phyloP scores from a whole-genome alignment of 257 asterid genomes.

The Asclepias syriaca region DNA sequence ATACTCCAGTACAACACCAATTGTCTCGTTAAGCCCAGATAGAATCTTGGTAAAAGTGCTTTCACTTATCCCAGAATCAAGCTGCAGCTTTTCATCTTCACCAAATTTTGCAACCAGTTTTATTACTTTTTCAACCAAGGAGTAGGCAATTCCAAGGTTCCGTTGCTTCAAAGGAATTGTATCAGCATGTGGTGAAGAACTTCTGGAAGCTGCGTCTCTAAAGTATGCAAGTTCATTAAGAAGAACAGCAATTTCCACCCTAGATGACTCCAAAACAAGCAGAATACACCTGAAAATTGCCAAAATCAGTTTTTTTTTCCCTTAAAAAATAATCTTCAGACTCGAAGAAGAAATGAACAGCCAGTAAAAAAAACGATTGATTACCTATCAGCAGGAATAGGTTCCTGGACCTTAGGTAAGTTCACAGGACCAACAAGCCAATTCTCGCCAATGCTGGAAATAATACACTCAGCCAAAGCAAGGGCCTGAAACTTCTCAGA shows the following conservation, averaged over 20 bases:
- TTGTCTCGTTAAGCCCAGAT: constrained; percentile 70
- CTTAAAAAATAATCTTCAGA: constrained; percentile 4
- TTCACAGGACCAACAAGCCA: constrained; percentile 60
- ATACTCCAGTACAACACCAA: constrained; percentile 65
- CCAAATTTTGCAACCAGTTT: constrained; percentile 60
- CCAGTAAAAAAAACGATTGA: constrained; percentile 15
- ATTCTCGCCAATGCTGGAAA: constrained; percentile 68
- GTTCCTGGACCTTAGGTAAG: constrained; percentile 33
- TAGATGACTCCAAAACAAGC: constrained; percentile 82
- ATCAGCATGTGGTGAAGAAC: constrained; percentile 44
- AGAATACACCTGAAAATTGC: constrained; percentile 58
- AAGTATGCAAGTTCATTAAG: constrained; percentile 80
- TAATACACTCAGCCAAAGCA: constrained; percentile 56
- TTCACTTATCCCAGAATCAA: constrained; percentile 40
- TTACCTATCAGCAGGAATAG: constrained; percentile 62
- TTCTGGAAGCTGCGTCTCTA: constrained; percentile 62
- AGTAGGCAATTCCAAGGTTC: constrained; percentile 66
- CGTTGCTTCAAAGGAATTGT: constrained; percentile 39
- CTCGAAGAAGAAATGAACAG: constrained; percentile 1
- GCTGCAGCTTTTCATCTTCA: constrained; percentile 46
- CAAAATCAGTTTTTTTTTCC: constrained; percentile 1
- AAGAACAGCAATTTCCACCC: constrained; percentile 88
- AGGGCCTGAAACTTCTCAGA: constrained; percentile 74
- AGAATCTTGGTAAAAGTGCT: constrained; percentile 57
- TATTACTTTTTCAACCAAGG: constrained; percentile 81